Evolutionary conservation across 257 asterid species (phyloP).

Genomic region (Capsicum pubescens): DNA sequence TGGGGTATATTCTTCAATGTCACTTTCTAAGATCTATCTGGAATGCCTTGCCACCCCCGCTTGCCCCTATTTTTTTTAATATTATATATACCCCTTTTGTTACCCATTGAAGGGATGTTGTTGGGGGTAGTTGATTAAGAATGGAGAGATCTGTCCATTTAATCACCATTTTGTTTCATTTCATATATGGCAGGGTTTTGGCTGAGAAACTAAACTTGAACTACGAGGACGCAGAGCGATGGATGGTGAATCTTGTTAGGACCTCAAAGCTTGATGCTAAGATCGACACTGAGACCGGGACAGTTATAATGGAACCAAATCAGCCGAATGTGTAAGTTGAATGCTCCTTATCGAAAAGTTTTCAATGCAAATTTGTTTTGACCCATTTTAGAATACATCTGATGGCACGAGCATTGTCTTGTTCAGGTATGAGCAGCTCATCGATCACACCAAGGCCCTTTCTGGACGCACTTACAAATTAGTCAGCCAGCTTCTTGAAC

Average conservation of each 20-base stretch:
- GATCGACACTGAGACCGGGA: slow-evolving; percentile 75
- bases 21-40: slow-evolving; percentile 1
- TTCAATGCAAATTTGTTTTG: not conserved
- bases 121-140: not conserved
- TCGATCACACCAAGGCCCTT: slow-evolving; percentile 90
- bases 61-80: not conserved
- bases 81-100: not conserved
- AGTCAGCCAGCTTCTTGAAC: slow-evolving; percentile 80
- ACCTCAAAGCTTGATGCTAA: slow-evolving; percentile 97
- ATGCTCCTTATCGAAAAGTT: not conserved
- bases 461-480: slow-evolving; percentile 85
- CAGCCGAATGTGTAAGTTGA: slow-evolving; percentile 84
- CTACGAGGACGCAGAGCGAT: slow-evolving; percentile 90
- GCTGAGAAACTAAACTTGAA: slow-evolving; percentile 93
- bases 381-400: not conserved
- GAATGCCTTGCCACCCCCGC: not conserved
- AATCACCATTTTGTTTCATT: not conserved
- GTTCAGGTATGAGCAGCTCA: slow-evolving; percentile 90
- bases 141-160: not conserved
- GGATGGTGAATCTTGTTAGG: slow-evolving; percentile 92
- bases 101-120: slow-evolving; percentile 3
- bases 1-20: slow-evolving; percentile 59
- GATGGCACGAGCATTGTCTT: not conserved
- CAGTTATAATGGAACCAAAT: slow-evolving; percentile 81
- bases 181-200: slow-evolving; percentile 64